phyloP scores from a whole-genome alignment of 2,329 filamentous ascomycete species.

The Sporothrix pallida region DNA sequence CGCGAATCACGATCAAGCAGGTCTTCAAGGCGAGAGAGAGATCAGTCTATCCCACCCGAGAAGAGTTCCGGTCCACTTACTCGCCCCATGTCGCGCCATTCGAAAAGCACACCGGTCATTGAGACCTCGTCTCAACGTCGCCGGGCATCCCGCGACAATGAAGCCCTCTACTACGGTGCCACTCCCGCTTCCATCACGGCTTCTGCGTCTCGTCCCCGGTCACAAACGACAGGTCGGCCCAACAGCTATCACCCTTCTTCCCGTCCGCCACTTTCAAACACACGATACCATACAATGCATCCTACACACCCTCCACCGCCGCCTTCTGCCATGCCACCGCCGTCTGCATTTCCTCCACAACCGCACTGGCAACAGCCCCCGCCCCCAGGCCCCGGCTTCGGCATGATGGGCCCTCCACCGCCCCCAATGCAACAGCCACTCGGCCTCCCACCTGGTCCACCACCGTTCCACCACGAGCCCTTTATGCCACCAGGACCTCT shows the following conservation, averaged over 20 bases:
- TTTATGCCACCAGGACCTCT: not conserved
- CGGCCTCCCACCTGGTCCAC: not conserved
- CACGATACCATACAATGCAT: conserved; percentile 46
- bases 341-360: conserved; percentile 1
- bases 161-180: conserved; percentile 51
- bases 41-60: conserved; percentile 40
- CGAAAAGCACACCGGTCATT: conserved; percentile 47
- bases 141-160: conserved; percentile 45
- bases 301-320: conserved; percentile 23
- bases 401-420: conserved; percentile 29
- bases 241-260: conserved; percentile 46
- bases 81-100: conserved; percentile 46
- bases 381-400: not conserved
- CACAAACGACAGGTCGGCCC: conserved; percentile 47
- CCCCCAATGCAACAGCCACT: not conserved
- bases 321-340: conserved; percentile 5
- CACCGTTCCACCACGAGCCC: not conserved
- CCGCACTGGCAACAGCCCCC: conserved; percentile 31
- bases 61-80: conserved; percentile 39
- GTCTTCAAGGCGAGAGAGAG: conserved; percentile 40
- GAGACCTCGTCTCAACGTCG: conserved; percentile 40
- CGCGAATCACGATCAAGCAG: conserved; percentile 46
- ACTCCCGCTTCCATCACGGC: conserved; percentile 43
- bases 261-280: conserved; percentile 48
- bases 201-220: conserved; percentile 48